Base-by-base conservation (phyloP, 176 grass and related monocot genomes). In the Aegilops tauschii region DNA sequence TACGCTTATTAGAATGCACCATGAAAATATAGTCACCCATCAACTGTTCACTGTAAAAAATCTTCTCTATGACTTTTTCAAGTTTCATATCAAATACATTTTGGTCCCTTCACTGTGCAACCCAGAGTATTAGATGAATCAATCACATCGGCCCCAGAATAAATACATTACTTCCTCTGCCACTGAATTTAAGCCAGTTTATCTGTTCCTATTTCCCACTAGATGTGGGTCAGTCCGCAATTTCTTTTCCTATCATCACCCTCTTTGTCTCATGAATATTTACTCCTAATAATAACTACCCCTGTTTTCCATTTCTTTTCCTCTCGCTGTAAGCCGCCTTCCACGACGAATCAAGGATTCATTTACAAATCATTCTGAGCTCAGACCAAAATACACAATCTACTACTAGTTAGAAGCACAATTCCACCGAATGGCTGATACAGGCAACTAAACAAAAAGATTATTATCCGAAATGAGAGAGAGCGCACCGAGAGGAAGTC, bases 401-500 rank as follows among this genome's bases (percentile, higher is more conserved):
- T 74, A 35, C 12, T 27, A 34, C 20, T 37, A 56, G 6, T 58
- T 9, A 35, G 61, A 13, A 21, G 16, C 81, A 84, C 8, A 85
- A 86, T 75, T 29, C 76, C 25, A 37, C 39, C 21, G 39, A 68
- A 56, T 69, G 28, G 28, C 9, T 69, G 27, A 9, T 78, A 21
- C 32, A 67, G 83, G 18, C 21, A 79, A 45, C 58, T 35, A 80
- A 58, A 59, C 27, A 39, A 4, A 73, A 28, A 0, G 69, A 54
- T 28, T 80, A 25, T 18, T 12, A 61, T 67, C 27, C 58, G 74
- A 49, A 74, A 31, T n/a, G 69, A 76, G 39, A 35, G 23, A 71
- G 77, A 0, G 76, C 92, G 69, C 54, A 94, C 95, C 91, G 88
- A 87, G 42, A 91, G 69, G 66, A 63, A 94, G 50, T 97, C 95